These are phyloP conservation scores for Laburnicola sp. DNA, from an alignment of 2,329 filamentous ascomycete genomes.

Conservation along the genomic window DNA sequence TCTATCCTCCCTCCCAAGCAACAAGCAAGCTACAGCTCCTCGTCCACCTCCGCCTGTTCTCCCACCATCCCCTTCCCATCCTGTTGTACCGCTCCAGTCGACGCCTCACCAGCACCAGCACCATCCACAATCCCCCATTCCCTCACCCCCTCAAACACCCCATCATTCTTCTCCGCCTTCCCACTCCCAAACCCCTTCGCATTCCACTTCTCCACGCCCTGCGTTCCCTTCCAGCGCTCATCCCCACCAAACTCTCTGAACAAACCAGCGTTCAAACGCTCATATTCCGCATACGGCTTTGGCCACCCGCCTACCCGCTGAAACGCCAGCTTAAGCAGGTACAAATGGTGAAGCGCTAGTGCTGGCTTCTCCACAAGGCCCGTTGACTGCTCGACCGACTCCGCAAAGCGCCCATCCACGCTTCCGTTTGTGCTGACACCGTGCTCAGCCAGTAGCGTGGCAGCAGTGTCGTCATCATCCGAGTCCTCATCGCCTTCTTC, in stretches of 20 bases:
- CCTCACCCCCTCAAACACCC: constrained; percentile 34
- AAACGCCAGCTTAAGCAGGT: constrained; percentile 45
- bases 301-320: constrained; percentile 51
- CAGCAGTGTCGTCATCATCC: constrained; percentile 43
- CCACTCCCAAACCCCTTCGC: constrained; percentile 51
- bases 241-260: constrained; percentile 46
- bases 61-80: constrained; percentile 13
- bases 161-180: constrained; percentile 50
- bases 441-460: constrained; percentile 42
- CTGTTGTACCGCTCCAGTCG: too few species aligned
- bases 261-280: constrained; percentile 51
- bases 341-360: constrained; percentile 42
- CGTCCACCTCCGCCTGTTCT: too few species aligned
- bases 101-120: not conserved
- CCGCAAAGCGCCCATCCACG: constrained; percentile 27
- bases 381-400: constrained; percentile 23
- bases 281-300: constrained; percentile 54
- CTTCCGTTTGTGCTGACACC: constrained; percentile 34
- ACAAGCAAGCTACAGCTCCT: too few species aligned
- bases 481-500: constrained; percentile 29
- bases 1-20: too few species aligned
- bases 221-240: constrained; percentile 46
- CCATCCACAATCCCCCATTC: constrained; percentile 37
- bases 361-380: constrained; percentile 31
- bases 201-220: constrained; percentile 55